Conservation (phyloP, 108 stramenopile species). For the Stephanodiscus minutulus region DNA sequence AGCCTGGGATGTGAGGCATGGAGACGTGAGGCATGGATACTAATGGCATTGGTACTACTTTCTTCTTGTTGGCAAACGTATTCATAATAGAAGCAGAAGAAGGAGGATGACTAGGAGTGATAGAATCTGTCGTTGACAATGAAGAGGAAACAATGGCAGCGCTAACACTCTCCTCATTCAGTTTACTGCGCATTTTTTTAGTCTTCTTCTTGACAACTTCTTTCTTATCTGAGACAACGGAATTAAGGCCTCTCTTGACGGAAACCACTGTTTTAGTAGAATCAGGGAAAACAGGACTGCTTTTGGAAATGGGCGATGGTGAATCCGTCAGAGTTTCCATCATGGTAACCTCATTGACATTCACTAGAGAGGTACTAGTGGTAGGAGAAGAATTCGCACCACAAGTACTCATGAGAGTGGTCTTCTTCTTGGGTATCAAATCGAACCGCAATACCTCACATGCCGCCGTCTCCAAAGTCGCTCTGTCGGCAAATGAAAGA, state of each 20-base stretch:
- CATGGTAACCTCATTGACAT: no score
- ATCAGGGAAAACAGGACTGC: no score
- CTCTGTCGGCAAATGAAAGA: background rate
- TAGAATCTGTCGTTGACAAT: no score
- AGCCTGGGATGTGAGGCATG: constrained; percentile 14
- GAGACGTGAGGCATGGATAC: background rate
- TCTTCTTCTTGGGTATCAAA: constrained; percentile 4
- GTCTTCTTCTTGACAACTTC: constrained; percentile 2
- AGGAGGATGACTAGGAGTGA: no score
- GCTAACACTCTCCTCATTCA: background rate
- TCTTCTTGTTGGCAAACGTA: no score
- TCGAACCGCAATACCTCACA: constrained; percentile 13
- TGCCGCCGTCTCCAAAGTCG: constrained; percentile 6
- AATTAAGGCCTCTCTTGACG: no score
- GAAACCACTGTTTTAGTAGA: no score
- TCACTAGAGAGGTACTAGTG: background rate
- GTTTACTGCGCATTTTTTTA: constrained; percentile 1
- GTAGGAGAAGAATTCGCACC: background rate
- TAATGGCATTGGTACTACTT: background rate
- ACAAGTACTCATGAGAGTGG: background rate
- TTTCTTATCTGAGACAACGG: background rate
- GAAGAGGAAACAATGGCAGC: no score
- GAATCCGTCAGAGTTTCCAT: no score
- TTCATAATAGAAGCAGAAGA: no score
- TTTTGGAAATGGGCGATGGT: no score